phyloP scores from a whole-genome alignment of 345 rosid genomes.

The Arabis alpina region DNA sequence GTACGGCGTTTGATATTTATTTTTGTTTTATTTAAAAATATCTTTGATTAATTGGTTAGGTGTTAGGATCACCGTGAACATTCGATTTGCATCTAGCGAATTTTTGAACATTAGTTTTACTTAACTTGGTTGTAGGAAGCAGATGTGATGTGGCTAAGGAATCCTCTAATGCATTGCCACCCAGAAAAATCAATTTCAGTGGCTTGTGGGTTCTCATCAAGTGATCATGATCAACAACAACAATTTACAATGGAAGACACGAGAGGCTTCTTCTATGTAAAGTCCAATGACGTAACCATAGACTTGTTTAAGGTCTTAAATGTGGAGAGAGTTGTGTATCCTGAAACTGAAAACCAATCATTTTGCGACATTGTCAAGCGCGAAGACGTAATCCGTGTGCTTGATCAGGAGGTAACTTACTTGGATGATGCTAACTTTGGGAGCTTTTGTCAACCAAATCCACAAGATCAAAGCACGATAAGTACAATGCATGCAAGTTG shows the following conservation, averaged over 20 bases:
- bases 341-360: constrained; percentile 33
- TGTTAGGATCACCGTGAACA: too few relatives aligned
- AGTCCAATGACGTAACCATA: constrained; percentile 23
- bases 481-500: constrained; percentile 51
- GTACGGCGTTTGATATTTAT: too few relatives aligned
- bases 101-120: too few relatives aligned
- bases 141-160: constrained; percentile 63
- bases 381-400: not conserved
- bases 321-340: constrained; percentile 42
- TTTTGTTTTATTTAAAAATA: too few relatives aligned
- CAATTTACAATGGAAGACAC: constrained; percentile 29
- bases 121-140: constrained; percentile 48
- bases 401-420: not conserved
- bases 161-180: constrained; percentile 46
- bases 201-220: constrained; percentile 42
- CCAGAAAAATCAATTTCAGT: constrained; percentile 19
- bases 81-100: too few relatives aligned
- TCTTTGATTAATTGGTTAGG: too few relatives aligned
- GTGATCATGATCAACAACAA: constrained; percentile 1
- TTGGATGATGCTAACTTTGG: constrained; percentile 34
- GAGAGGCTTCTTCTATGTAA: constrained; percentile 48
- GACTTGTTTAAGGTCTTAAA: constrained; percentile 29
- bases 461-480: constrained; percentile 38
- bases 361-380: constrained; percentile 34
- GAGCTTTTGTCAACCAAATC: constrained; percentile 28